These are phyloP conservation scores for Lentinula sp. DNA, from an alignment of 768 basidiomycete species.

Conservation along the genomic window DNA sequence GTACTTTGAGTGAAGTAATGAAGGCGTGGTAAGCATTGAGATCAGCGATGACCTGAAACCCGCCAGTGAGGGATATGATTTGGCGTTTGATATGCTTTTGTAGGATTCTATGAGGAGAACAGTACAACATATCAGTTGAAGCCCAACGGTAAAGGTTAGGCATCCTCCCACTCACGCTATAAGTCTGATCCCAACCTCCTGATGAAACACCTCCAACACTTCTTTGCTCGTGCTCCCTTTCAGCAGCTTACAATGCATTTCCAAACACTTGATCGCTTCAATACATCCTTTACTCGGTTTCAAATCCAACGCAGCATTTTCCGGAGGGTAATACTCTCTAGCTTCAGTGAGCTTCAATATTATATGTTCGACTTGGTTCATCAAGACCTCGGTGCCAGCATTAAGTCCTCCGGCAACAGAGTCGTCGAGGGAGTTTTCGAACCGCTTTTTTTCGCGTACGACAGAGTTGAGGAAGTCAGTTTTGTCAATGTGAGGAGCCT, in stretches of 20 bases:
- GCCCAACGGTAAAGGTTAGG: background rate
- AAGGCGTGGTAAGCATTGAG: conserved; percentile 91
- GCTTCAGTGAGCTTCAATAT: conserved; percentile 77
- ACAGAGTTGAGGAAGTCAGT: conserved; percentile 92
- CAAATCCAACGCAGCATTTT: conserved; percentile 73
- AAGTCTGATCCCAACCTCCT: conserved; percentile 90
- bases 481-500: conserved; percentile 86
- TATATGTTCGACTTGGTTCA: conserved; percentile 97
- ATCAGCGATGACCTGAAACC: conserved; percentile 95
- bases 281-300: conserved; percentile 81
- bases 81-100: conserved; percentile 97
- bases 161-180: conserved; percentile 52
- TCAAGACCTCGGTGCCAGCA: conserved; percentile 90
- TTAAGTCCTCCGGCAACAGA: conserved; percentile 92
- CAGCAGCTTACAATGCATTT: conserved; percentile 86
- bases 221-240: conserved; percentile 94
- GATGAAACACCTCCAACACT: conserved; percentile 95
- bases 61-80: conserved; percentile 91
- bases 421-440: conserved; percentile 89
- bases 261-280: conserved; percentile 86
- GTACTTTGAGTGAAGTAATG: conserved; percentile 79
- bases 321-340: conserved; percentile 86
- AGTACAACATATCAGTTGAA: background rate
- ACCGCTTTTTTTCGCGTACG: conserved; percentile 94
- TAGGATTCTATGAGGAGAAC: conserved; percentile 55